Conservation (phyloP, 345 rosid species). For the Lenwebbia sp. region DNA sequence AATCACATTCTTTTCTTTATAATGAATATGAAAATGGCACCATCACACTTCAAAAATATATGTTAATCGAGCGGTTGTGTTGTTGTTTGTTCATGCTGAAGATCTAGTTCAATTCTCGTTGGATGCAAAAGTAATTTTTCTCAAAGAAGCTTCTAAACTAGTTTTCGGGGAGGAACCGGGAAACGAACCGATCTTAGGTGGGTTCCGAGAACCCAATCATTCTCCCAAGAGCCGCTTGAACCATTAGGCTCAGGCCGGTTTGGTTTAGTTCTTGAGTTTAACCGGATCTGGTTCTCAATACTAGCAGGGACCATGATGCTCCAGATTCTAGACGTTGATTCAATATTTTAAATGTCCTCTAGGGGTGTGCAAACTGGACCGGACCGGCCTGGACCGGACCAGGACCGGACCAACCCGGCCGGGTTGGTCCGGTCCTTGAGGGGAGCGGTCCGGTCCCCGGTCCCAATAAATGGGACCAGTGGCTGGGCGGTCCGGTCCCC, state of each 20-base stretch:
- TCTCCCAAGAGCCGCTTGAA: neutral
- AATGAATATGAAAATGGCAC: neutral
- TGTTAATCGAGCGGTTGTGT: neutral
- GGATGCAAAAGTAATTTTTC: neutral
- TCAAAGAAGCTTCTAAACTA: neutral
- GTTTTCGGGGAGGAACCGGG: neutral
- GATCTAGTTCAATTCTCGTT: neutral
- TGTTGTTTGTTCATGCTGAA: neutral
- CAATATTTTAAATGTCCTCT: neutral
- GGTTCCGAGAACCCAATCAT: neutral
- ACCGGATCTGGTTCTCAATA: accelerated
- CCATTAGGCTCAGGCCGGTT: neutral
- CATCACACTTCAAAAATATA: neutral
- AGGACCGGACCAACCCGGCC: too few species aligned
- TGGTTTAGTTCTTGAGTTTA: neutral
- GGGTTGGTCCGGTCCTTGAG: too few species aligned
- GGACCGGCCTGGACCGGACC: too few species aligned
- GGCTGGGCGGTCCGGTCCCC: too few species aligned
- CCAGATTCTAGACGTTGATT: neutral
- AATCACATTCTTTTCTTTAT: neutral
- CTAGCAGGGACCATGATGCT: neutral
- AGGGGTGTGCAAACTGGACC: too few species aligned
- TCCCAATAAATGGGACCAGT: too few species aligned
- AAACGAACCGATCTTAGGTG: neutral
- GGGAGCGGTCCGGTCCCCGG: too few species aligned